Evolutionary conservation across 2,329 filamentous ascomycete genomes (phyloP).

Genomic region (Aspergillus ibericus): DNA sequence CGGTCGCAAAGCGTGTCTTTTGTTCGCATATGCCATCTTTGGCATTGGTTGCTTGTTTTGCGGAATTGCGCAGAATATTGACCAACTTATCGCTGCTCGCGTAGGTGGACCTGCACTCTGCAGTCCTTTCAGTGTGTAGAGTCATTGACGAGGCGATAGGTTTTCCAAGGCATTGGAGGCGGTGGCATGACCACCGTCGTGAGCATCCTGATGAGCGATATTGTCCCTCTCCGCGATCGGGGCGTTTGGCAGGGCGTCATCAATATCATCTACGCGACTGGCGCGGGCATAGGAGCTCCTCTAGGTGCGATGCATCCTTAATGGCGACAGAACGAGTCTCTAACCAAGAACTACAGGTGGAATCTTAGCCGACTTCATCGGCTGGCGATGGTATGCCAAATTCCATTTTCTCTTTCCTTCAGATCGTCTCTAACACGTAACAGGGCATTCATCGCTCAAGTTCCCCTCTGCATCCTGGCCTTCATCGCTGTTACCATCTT

Average conservation of each 20-base stretch:
- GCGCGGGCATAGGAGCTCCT: conserved; percentile 68
- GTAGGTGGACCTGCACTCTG: conserved; percentile 28
- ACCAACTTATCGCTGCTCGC: conserved; percentile 65
- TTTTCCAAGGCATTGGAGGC: conserved; percentile 65
- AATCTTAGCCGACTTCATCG: conserved; percentile 68
- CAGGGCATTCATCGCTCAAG: conserved; percentile 70
- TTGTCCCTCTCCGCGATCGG: conserved; percentile 67
- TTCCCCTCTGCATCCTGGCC: conserved; percentile 66
- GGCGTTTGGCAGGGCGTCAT: conserved; percentile 73
- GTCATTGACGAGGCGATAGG: conserved; percentile 37
- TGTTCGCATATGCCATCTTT: conserved; percentile 56
- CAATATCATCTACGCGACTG: conserved; percentile 70
- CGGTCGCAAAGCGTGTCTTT: conserved; percentile 54
- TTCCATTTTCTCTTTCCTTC: background rate
- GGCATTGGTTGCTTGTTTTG: conserved; percentile 51
- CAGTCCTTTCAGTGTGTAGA: conserved; percentile 27
- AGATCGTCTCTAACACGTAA: background rate
- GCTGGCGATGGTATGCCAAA: conserved; percentile 68
- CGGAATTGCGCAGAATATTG: conserved; percentile 63
- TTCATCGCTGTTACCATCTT: conserved; percentile 63
- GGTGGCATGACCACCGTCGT: conserved; percentile 71
- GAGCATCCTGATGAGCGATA: conserved; percentile 68
- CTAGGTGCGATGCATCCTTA: conserved; percentile 47
- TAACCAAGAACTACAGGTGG: conserved; percentile 47
- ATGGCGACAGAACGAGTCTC: background rate